Evolutionary conservation across 768 basidiomycete genomes (phyloP).

Genomic region (Rhodotorula graminis): DNA sequence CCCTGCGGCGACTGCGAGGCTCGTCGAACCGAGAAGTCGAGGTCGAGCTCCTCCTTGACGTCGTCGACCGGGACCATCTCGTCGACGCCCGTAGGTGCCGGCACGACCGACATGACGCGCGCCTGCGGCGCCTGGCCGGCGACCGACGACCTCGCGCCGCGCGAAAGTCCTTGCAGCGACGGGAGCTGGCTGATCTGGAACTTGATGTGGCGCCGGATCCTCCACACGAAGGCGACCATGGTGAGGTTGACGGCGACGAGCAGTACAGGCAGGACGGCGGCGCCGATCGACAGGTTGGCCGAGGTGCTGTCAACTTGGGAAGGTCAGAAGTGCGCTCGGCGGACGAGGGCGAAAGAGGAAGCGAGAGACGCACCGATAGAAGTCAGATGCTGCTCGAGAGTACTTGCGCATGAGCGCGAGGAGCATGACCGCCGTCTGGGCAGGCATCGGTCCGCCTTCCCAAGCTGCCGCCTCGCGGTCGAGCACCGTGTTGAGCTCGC

Average conservation of each 20-base stretch:
- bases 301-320: background rate
- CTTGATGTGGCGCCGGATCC: background rate
- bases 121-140: too few relatives aligned
- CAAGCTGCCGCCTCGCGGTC: background rate
- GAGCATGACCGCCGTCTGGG: too few relatives aligned
- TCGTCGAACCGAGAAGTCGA: too few relatives aligned
- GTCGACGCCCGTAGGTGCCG: background rate
- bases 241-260: background rate
- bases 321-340: too few relatives aligned
- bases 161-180: background rate
- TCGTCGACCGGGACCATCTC: background rate
- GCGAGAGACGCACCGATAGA: background rate
- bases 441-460: background rate
- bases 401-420: background rate
- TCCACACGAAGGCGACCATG: background rate
- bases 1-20: background rate
- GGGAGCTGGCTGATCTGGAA: conserved; percentile 3
- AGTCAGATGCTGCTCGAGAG: background rate
- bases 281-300: conserved; percentile 1
- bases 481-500: background rate
- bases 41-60: background rate
- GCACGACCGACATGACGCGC: too few relatives aligned
- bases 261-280: conserved; percentile 1
- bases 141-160: background rate
- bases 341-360: too few relatives aligned